Evolutionary conservation across 352 stramenopile genomes (phyloP).

Genomic region (Phytophthora agathidicida): DNA sequence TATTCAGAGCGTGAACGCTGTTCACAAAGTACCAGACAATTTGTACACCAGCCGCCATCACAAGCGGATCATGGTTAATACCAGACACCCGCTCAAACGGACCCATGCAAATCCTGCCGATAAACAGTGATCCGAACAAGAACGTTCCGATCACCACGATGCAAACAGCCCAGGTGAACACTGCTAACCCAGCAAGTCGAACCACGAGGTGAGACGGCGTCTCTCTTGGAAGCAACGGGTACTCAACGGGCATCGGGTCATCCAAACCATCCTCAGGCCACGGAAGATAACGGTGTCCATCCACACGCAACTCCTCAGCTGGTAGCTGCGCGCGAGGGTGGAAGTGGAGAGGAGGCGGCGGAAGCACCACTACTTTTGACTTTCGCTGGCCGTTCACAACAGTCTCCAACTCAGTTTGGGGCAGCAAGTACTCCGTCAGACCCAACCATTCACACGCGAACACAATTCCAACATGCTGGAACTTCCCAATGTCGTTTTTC

Average conservation of each 20-base stretch:
- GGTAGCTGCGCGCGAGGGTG: constrained; percentile 74
- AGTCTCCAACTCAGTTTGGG: constrained; percentile 51
- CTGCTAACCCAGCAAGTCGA: constrained; percentile 55
- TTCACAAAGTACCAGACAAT: constrained; percentile 82
- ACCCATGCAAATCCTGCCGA: constrained; percentile 68
- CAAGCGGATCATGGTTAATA: constrained; percentile 78
- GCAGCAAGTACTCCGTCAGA: constrained; percentile 73
- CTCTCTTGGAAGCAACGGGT: constrained; percentile 64
- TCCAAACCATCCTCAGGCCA: constrained; percentile 87
- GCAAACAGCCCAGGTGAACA: constrained; percentile 68
- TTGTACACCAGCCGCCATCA: constrained; percentile 73
- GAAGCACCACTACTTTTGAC: constrained; percentile 51
- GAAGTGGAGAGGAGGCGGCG: constrained; percentile 81
- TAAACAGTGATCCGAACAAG: constrained; percentile 72
- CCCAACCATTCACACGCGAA: constrained; percentile 69
- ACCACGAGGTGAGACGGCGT: constrained; percentile 57
- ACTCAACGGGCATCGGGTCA: constrained; percentile 69
- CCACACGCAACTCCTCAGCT: constrained; percentile 69
- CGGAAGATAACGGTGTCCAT: constrained; percentile 78
- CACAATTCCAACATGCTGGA: constrained; percentile 70
- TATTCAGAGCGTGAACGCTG: constrained; percentile 58
- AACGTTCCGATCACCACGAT: constrained; percentile 63
- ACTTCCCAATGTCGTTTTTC: constrained; percentile 85
- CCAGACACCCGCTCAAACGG: constrained; percentile 75
- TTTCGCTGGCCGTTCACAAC: constrained; percentile 38